These are phyloP conservation scores for Kodamaea sagamina DNA, from an alignment of 805 yeast genomes.

Conservation along the genomic window DNA sequence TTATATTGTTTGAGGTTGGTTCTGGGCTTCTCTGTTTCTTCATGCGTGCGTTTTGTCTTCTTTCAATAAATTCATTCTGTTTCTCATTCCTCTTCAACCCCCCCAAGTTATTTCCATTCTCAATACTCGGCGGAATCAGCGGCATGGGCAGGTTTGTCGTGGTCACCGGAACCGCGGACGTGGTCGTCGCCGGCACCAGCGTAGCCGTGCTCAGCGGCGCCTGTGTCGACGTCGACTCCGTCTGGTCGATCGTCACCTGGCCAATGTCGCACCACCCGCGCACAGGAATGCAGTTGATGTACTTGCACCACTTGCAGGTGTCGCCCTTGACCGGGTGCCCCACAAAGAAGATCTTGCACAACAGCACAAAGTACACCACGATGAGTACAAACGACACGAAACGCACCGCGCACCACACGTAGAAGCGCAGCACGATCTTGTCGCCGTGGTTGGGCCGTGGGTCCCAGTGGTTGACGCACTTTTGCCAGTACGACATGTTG, in stretches of 20 bases:
- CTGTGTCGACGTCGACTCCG: conserved; percentile 8
- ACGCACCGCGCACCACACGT: conserved; percentile 55
- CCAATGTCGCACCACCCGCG: conserved; percentile 68
- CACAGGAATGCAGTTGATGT: conserved; percentile 69
- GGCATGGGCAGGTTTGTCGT: conserved; percentile 15
- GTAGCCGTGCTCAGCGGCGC: conserved; percentile 11
- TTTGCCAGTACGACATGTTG: conserved; percentile 32
- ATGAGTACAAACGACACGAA: conserved; percentile 45
- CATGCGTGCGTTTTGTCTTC: too few species aligned
- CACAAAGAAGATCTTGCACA: conserved; percentile 50
- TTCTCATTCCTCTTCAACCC: too few species aligned
- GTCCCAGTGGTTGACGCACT: conserved; percentile 41
- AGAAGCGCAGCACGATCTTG: conserved; percentile 42
- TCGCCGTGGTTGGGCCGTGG: conserved; percentile 36
- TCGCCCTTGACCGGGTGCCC: conserved; percentile 22
- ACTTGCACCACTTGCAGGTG: conserved; percentile 71
- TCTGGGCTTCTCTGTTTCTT: too few species aligned
- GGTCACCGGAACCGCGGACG: conserved; percentile 11
- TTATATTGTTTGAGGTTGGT: too few species aligned
- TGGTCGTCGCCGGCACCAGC: conserved; percentile 11
- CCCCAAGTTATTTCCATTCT: conserved; percentile 14
- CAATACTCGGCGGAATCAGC: conserved; percentile 24
- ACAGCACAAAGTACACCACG: conserved; percentile 50
- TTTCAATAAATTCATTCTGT: too few species aligned
- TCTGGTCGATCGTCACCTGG: conserved; percentile 27